Conservation (phyloP, 306 rosid species). For the Begonia masoniana region DNA sequence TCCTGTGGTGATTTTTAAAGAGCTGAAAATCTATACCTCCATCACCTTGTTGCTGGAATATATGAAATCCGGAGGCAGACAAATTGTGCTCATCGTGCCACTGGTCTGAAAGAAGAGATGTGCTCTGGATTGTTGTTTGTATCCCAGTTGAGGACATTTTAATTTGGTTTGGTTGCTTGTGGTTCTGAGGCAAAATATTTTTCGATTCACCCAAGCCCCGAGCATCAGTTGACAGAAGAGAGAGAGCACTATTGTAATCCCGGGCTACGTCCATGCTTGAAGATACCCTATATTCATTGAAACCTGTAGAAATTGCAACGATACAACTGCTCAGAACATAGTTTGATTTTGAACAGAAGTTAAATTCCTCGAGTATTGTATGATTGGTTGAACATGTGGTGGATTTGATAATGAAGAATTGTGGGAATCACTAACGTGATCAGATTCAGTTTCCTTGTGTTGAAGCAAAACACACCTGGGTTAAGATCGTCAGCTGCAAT, state of each 20-base stretch:
- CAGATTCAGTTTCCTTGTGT: conserved; percentile 9
- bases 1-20: not conserved
- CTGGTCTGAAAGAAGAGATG: not conserved
- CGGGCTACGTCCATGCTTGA: not conserved
- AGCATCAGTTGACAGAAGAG: conserved; percentile 96
- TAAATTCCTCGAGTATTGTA: not conserved
- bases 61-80: not conserved
- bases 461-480: not conserved
- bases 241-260: conserved; percentile 63
- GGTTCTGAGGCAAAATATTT: conserved; percentile 3
- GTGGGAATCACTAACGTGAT: not conserved
- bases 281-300: not conserved
- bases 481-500: not conserved
- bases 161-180: not conserved
- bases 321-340: not conserved
- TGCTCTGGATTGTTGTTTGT: not conserved
- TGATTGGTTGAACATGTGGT: conserved; percentile 25
- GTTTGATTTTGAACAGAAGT: not conserved
- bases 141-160: not conserved
- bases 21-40: not conserved
- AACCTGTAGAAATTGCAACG: not conserved
- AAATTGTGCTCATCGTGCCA: not conserved
- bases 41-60: not conserved
- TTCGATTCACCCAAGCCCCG: conserved; percentile 40
- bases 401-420: conserved; percentile 8